A percentile compares a stretch with the other conserved stretches of the same genome.
Evolutionary conservation across 1,139 yeast genomes (phyloP).

Genomic region (Pichia sorboxylosa): DNA sequence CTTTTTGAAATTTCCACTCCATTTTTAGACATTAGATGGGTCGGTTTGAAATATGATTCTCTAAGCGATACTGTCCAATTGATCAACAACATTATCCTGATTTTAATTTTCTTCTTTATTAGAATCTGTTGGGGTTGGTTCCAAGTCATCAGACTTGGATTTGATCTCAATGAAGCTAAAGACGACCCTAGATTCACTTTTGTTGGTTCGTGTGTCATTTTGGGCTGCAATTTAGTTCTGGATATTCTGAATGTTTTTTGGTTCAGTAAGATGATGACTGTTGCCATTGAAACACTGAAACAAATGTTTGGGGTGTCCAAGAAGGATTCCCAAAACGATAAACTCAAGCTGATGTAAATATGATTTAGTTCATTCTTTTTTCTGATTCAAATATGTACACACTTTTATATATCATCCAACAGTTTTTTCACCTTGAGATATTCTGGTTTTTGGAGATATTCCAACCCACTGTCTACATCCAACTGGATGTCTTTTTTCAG

Average conservation of each 20-base stretch:
- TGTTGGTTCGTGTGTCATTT: constrained; percentile 38
- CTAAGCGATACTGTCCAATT: constrained; percentile 39
- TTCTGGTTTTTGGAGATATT: constrained; percentile 14
- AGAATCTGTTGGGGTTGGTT: constrained; percentile 86
- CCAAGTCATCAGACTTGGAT: constrained; percentile 44
- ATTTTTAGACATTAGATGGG: constrained; percentile 86
- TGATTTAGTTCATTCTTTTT: not conserved
- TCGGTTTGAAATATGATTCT: constrained; percentile 62
- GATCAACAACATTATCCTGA: constrained; percentile 59
- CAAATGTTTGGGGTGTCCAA: constrained; percentile 18
- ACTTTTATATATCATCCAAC: not conserved
- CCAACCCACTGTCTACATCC: constrained; percentile 58
- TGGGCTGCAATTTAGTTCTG: constrained; percentile 52
- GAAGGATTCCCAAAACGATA: constrained; percentile 18
- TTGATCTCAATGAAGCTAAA: constrained; percentile 36
- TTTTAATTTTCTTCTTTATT: constrained; percentile 60
- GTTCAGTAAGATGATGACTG: constrained; percentile 74
- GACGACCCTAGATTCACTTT: constrained; percentile 32
- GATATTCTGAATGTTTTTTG: constrained; percentile 61
- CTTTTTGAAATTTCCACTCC: constrained; percentile 89
- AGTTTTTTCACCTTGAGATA: constrained; percentile 17
- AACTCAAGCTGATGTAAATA: constrained; percentile 21
- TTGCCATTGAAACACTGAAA: constrained; percentile 46
- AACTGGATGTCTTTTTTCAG: constrained; percentile 71
- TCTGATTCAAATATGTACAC: not conserved